These are phyloP conservation scores for Lactifluus subvellereus DNA, from an alignment of 768 basidiomycete genomes.

Conservation along the genomic window DNA sequence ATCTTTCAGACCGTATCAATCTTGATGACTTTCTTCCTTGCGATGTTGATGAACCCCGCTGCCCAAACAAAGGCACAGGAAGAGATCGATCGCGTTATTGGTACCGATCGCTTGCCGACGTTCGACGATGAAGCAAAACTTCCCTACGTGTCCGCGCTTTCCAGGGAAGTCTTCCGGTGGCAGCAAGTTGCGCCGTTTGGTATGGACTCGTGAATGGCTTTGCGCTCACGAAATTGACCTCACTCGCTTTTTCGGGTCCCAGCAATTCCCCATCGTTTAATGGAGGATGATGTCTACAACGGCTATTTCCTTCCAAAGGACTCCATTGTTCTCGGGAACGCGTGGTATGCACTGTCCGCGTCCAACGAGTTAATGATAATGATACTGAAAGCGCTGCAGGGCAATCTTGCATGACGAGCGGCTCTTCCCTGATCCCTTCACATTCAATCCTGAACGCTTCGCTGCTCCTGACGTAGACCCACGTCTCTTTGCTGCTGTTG, in stretches of 20 bases:
- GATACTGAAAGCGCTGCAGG: neutral
- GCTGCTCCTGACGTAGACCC: slow-evolving; percentile 16
- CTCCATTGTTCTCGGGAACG: slow-evolving; percentile 22
- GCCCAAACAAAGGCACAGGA: slow-evolving; percentile 26
- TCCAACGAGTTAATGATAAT: no score
- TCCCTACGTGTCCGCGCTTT: slow-evolving; percentile 26
- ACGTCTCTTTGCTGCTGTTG: slow-evolving; percentile 13
- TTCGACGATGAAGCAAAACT: slow-evolving; percentile 25
- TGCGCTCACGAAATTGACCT: neutral
- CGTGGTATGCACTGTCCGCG: slow-evolving; percentile 13
- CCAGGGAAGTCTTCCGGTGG: slow-evolving; percentile 28
- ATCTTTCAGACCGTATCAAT: slow-evolving; percentile 21
- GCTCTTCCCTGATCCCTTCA: slow-evolving; percentile 28
- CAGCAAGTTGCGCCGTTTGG: slow-evolving; percentile 25
- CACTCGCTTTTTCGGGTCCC: neutral
- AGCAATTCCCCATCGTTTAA: slow-evolving; percentile 26
- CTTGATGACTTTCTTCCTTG: slow-evolving; percentile 25
- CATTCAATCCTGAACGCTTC: slow-evolving; percentile 32
- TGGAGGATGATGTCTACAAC: slow-evolving; percentile 26
- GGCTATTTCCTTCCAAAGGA: slow-evolving; percentile 28
- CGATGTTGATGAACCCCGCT: slow-evolving; percentile 25
- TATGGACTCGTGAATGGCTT: neutral
- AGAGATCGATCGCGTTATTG: slow-evolving; percentile 29
- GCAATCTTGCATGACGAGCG: slow-evolving; percentile 29
- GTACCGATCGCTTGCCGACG: slow-evolving; percentile 27